Percentiles rank a stretch among this genome's conserved stretches.
phyloP scores from a whole-genome alignment of 106 monocot genomes.

The Gastrodia elata region DNA sequence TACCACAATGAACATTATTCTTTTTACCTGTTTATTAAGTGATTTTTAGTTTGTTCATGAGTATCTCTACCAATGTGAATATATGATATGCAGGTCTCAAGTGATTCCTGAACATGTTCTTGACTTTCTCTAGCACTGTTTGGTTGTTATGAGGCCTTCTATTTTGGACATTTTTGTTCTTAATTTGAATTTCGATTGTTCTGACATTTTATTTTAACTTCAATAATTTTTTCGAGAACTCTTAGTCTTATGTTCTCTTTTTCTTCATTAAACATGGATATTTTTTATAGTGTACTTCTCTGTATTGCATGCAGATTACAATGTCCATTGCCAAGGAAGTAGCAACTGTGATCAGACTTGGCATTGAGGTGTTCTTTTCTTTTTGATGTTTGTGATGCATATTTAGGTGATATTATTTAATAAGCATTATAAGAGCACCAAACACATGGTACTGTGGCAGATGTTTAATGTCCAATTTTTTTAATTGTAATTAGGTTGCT shows the following conservation, averaged over 20 bases:
- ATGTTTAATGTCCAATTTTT: neutral
- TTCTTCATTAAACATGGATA: neutral
- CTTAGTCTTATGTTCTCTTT: neutral
- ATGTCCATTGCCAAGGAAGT: slow-evolving; percentile 98
- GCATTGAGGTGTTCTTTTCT: slow-evolving; percentile 56
- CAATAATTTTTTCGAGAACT: neutral
- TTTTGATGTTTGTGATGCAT: neutral
- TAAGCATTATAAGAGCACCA: neutral
- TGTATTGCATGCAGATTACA: slow-evolving; percentile 56
- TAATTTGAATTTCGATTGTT: neutral
- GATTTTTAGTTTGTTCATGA: neutral
- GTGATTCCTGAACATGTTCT: neutral
- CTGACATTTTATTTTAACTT: neutral
- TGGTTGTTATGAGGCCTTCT: neutral
- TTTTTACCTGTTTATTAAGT: neutral
- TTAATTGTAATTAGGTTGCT: slow-evolving; percentile 53
- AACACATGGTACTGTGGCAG: neutral
- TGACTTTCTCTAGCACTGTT: neutral
- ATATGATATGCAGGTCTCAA: neutral
- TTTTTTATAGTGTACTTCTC: neutral
- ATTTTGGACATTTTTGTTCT: neutral
- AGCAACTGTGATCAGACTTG: slow-evolving; percentile 76
- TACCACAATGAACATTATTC: neutral
- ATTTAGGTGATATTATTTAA: neutral
- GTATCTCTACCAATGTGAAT: neutral